These are phyloP conservation scores for Fusarium concolor DNA, from an alignment of 2,329 filamentous ascomycete species.

Conservation along the genomic window DNA sequence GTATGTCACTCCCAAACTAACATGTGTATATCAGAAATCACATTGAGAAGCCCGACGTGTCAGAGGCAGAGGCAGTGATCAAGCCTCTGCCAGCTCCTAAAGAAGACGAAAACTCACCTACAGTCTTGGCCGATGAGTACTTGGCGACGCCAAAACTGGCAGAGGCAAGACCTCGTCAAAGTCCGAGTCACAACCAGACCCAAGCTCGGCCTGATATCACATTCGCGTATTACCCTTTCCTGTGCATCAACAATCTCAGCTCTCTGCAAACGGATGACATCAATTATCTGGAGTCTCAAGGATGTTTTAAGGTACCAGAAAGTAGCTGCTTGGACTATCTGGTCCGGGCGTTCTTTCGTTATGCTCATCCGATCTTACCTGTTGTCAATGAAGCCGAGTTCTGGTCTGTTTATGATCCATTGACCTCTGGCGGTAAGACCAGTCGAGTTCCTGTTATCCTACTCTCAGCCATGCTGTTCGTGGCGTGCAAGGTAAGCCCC, in stretches of 20 bases:
- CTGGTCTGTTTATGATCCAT: background rate
- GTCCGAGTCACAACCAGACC: background rate
- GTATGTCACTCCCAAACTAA: background rate
- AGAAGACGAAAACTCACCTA: background rate
- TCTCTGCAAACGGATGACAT: background rate
- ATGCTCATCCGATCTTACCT: conserved; percentile 1
- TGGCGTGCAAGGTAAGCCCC: background rate
- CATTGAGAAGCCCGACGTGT: background rate
- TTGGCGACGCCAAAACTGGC: background rate
- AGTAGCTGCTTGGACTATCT: background rate
- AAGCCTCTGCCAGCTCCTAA: background rate
- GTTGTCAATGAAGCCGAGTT: conserved; percentile 1
- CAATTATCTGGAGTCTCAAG: background rate
- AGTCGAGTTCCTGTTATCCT: background rate
- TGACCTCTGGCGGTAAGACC: background rate
- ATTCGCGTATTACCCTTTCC: background rate
- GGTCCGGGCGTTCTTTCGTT: background rate
- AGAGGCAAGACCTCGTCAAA: background rate
- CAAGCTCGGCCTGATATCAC: background rate
- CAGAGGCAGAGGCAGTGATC: background rate
- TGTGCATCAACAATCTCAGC: background rate
- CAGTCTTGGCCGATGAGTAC: background rate
- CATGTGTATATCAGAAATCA: background rate
- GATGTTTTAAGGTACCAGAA: background rate
- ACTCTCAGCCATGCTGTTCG: background rate